Evolutionary conservation across 768 basidiomycete genomes (phyloP), one percentile per base, ranked within the genome.

Genomic region (Xerocomellus amylosporus): DNA sequence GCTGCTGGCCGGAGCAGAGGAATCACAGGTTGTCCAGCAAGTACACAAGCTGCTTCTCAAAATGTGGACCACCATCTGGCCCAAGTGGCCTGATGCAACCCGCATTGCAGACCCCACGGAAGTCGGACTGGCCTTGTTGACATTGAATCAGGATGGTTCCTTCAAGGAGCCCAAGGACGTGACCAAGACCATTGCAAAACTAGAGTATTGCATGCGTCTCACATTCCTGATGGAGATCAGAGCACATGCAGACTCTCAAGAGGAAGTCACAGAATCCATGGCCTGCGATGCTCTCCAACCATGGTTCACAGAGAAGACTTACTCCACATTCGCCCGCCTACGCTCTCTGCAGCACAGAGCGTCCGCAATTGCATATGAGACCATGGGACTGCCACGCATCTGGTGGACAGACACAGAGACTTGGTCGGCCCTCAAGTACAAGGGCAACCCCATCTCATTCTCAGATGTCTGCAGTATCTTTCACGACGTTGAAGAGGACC

Each of bases 81-180:
- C 28, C 28, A 30, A 30, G 9, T 30, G 28, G 28, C 1, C 8
- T 1, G 8, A 30, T 9, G 8, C 43, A 8, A 30, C 15, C n/a
- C 6, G 20, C 0, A 47, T 57, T 2, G 1, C 12, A 0, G 45
- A 54, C 15, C 56, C 49, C 0, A 53, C 52, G 0, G 49, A 59
- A n/a, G n/a, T 15, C 1, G 0, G 38, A 0, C 13, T 53, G 1
- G 56, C 56, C 0, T 1, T 49, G 0, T 0, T 53, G 19, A 58
- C 40, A 0, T 1, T 59, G 0, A 43, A 50, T 1, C 8, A n/a
- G 0, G 41, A 43, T 22, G 55, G 65, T 0, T 56, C 60, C 8
- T 64, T 68, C 14, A 71, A 68, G 8, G 36, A 54, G 19, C 38
- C 31, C 8, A 43, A 42, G 24, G 20, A 34, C 5, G 31, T 44